A percentile compares a stretch with the other conserved stretches of the same genome.
Evolutionary conservation across 2,329 filamentous ascomycete species (phyloP).

Genomic region (Pseudocercospora vitis): DNA sequence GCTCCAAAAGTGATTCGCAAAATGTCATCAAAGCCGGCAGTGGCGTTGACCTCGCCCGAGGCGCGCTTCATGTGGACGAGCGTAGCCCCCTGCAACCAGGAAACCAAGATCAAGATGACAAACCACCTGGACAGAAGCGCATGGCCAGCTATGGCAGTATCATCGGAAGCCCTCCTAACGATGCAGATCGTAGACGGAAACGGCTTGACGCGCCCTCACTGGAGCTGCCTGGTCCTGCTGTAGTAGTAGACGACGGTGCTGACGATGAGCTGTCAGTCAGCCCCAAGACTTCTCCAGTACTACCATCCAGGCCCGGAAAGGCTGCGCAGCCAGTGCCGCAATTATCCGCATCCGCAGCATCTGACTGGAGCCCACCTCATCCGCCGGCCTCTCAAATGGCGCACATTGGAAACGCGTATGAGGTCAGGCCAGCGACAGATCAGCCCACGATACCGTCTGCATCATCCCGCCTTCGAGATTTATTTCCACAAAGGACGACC

Average conservation of each 20-base stretch:
- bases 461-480: conserved; percentile 32
- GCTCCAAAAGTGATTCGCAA: conserved; percentile 16
- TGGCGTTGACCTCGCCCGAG: conserved; percentile 1
- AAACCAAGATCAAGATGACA: conserved; percentile 12
- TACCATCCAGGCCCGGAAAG: neutral
- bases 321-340: neutral
- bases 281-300: conserved; percentile 11
- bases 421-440: conserved; percentile 23
- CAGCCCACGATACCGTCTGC: neutral
- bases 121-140: conserved; percentile 17
- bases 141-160: conserved; percentile 65
- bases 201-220: conserved; percentile 49
- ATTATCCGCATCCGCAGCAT: conserved; percentile 7
- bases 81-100: conserved; percentile 31
- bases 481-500: conserved; percentile 43
- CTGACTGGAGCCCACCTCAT: conserved; percentile 8
- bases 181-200: conserved; percentile 21
- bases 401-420: conserved; percentile 32
- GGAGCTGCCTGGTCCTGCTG: conserved; percentile 62
- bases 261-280: conserved; percentile 13
- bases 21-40: neutral
- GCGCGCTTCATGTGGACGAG: conserved; percentile 24
- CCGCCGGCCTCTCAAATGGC: conserved; percentile 28
- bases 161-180: conserved; percentile 53
- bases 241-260: conserved; percentile 33